phyloP scores from a whole-genome alignment of 1,284 basidiomycete species.

The Cystobasidiaceae sp. region DNA sequence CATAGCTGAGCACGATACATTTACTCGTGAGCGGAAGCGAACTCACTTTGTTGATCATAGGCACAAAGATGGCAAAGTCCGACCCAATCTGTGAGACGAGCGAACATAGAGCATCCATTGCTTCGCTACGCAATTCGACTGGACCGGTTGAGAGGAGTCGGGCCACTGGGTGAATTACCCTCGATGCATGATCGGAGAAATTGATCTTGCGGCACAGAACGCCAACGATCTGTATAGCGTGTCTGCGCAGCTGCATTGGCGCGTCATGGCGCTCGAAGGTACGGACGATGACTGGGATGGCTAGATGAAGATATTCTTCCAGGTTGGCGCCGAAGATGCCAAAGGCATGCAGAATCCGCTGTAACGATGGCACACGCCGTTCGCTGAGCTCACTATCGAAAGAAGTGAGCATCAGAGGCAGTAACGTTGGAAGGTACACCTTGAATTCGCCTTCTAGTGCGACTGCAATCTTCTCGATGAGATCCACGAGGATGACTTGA shows the following conservation, averaged over 20 bases:
- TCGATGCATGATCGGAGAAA: constrained; percentile 96
- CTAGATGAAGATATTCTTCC: constrained; percentile 95
- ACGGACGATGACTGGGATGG: constrained; percentile 90
- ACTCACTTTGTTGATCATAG: constrained; percentile 87
- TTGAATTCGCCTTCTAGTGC: constrained; percentile 97
- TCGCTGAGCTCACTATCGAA: constrained; percentile 80
- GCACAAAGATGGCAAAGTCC: constrained; percentile 95
- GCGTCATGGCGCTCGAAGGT: constrained; percentile 82
- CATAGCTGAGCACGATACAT: background rate
- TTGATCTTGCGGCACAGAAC: constrained; percentile 89
- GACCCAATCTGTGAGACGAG: constrained; percentile 88
- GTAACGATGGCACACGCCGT: constrained; percentile 53
- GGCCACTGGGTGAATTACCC: constrained; percentile 93
- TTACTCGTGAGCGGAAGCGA: no score
- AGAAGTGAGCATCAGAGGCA: constrained; percentile 80
- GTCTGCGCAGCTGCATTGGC: constrained; percentile 69
- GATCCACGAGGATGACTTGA: constrained; percentile 85
- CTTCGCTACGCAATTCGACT: constrained; percentile 70
- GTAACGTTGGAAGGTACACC: constrained; percentile 86
- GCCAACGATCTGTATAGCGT: constrained; percentile 86
- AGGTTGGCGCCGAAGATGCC: constrained; percentile 93
- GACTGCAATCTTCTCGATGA: constrained; percentile 91
- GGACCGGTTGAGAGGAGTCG: constrained; percentile 78
- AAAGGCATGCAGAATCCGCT: constrained; percentile 84
- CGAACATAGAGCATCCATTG: constrained; percentile 91